Conservation (phyloP, 768 basidiomycete genomes). For the Mycena pura region DNA sequence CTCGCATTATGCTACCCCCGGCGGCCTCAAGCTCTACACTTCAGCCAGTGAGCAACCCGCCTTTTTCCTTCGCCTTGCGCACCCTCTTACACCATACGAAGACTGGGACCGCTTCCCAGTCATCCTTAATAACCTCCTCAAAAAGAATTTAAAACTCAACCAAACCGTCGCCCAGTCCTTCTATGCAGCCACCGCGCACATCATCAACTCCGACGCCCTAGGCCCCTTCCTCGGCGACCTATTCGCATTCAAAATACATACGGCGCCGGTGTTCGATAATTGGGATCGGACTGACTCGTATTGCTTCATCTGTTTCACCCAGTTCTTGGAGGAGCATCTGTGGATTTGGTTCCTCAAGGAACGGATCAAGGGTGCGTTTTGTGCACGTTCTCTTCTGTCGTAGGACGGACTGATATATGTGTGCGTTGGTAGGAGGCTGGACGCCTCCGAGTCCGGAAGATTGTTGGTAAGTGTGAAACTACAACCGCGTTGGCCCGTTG, state of each 20-base stretch:
- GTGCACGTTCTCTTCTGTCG: neutral
- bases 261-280: neutral
- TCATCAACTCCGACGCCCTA: neutral
- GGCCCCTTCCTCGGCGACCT: neutral
- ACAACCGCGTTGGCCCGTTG: neutral
- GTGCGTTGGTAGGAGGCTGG: neutral
- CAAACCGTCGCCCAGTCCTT: neutral
- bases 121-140: neutral
- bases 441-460: conserved; percentile 2
- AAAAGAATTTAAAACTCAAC: neutral
- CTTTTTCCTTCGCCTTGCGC: neutral
- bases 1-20: conserved; percentile 5
- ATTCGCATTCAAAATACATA: neutral
- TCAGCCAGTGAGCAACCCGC: neutral
- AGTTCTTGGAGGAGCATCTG: conserved; percentile 2
- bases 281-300: conserved; percentile 1
- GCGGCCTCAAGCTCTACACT: neutral
- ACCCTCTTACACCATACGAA: neutral
- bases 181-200: neutral
- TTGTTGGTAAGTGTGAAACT: conserved; percentile 6
- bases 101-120: conserved; percentile 2
- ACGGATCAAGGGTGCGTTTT: neutral
- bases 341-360: conserved; percentile 6
- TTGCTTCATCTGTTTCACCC: neutral
- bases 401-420: neutral